Base-by-base conservation (phyloP, 768 basidiomycete species). In the Pulveroboletus sp. region DNA sequence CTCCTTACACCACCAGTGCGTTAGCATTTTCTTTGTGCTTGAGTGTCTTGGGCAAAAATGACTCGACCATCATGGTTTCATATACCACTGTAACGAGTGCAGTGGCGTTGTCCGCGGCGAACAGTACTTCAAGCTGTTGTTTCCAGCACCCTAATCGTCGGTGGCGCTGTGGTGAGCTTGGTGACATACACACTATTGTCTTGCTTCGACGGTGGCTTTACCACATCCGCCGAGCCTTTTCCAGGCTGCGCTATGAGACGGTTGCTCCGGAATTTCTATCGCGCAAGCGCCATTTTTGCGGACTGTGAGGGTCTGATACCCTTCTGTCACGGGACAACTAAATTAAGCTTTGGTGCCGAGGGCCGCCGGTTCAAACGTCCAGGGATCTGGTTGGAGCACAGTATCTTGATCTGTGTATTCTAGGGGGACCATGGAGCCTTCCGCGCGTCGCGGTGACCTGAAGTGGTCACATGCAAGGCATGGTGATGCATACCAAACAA, bases 271-370 rank as follows among this genome's bases (percentile, higher is more conserved):
- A 8, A 17, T 17, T 33, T 27, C 31, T 13, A 34, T 9, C 3
- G 19, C 12, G 33, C 47, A 25, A 35, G 37, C 37, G 40, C 33
- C 4, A 46, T 23, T 55, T 54, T 34, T 23, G 42, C 47, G 4
- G 27, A 29, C 12, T 29, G 27, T 29, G 8, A 11, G 27, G 8
- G 27, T 29, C 27, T 29, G 27, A 9, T 11, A 29, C 12, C 27
- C 9, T 9, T 11, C 27, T 29, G 12, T 29, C 27, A 29, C 27
- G 27, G 27, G 4, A 1, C n/a, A 16, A 41, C 23, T 40, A 25
- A 20, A 35, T 21, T 20, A 20, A 33, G 5, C 35, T 19, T 25
- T 44, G n/a, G 34, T 10, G 5, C 36, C 10, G 41, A 29, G 45
- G 19, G 2, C 10, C 14, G 19, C 35, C 35, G 27, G 27, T 29